Conservation (phyloP, 176 grass and related monocot species). For the Luzula sylvatica region DNA sequence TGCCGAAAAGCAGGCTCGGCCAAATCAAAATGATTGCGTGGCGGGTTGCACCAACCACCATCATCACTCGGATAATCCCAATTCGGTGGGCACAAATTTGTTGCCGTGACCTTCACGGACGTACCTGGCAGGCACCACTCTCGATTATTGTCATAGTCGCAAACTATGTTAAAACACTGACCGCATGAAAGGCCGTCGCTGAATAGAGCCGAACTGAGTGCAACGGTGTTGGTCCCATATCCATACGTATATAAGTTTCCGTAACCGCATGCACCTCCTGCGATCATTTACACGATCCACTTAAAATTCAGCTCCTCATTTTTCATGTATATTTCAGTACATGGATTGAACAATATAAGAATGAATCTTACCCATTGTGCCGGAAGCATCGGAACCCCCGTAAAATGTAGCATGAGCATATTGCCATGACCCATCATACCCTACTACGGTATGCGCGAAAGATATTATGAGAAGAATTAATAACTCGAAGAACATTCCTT, state of each 20-base stretch:
- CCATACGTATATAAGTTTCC: conserved; percentile 63
- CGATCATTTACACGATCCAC: not conserved
- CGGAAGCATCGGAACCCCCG: conserved; percentile 31
- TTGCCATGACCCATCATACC: conserved; percentile 14
- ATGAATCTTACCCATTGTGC: conserved; percentile 31
- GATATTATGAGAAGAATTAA: conserved; percentile 1
- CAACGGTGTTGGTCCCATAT: conserved; percentile 69
- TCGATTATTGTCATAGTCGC: conserved; percentile 11
- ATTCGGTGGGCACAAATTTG: conserved; percentile 80
- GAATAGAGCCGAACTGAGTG: conserved; percentile 56
- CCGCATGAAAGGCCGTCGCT: conserved; percentile 59
- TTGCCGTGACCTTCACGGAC: conserved; percentile 54
- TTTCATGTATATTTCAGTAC: not conserved
- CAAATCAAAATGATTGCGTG: conserved; percentile 75
- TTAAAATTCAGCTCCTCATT: not conserved
- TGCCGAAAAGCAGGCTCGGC: conserved; percentile 58
- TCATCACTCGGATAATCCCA: conserved; percentile 29
- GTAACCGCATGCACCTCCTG: conserved; percentile 78
- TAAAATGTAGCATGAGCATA: conserved; percentile 31
- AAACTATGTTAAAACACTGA: conserved; percentile 60
- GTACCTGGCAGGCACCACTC: conserved; percentile 35
- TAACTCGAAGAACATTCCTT: conserved; percentile 1
- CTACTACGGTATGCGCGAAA: not conserved
- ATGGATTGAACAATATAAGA: not conserved
- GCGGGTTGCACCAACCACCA: conserved; percentile 95